Evolutionary conservation across 202 grass and related monocot genomes (phyloP).

Genomic region (Alloteropsis angusta): DNA sequence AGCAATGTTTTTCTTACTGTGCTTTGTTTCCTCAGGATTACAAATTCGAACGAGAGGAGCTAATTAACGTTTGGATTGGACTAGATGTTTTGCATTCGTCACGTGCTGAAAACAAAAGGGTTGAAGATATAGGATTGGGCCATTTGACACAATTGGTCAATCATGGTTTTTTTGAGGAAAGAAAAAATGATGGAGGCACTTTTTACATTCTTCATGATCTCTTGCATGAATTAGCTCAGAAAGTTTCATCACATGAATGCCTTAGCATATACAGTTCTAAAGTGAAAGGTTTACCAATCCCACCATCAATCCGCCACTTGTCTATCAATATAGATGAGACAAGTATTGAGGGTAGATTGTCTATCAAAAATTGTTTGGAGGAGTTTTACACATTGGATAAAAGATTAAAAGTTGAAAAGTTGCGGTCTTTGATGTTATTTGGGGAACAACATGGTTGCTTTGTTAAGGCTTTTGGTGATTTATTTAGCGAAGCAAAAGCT

Average conservation of each 20-base stretch:
- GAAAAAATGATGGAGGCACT: background rate
- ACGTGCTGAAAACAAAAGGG: background rate
- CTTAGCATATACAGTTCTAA: background rate
- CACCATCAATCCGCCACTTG: background rate
- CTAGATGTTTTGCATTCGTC: background rate
- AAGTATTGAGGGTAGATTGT: background rate
- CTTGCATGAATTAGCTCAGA: background rate
- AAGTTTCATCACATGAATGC: background rate
- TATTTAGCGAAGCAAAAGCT: background rate
- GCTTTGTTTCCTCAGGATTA: background rate
- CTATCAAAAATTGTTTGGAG: background rate
- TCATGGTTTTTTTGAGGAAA: background rate
- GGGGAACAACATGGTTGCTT: background rate
- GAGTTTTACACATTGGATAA: background rate
- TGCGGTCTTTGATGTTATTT: background rate
- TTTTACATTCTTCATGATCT: background rate
- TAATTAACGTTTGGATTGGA: background rate
- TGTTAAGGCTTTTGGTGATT: background rate
- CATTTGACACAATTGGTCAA: background rate
- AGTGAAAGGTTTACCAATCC: background rate
- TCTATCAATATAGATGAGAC: background rate
- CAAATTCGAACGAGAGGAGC: background rate
- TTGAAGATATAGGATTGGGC: background rate
- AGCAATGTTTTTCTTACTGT: background rate
- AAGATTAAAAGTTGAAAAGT: background rate